These are phyloP conservation scores for Onygenales sp. DNA, from an alignment of 2,329 filamentous ascomycete species.

Conservation along the genomic window DNA sequence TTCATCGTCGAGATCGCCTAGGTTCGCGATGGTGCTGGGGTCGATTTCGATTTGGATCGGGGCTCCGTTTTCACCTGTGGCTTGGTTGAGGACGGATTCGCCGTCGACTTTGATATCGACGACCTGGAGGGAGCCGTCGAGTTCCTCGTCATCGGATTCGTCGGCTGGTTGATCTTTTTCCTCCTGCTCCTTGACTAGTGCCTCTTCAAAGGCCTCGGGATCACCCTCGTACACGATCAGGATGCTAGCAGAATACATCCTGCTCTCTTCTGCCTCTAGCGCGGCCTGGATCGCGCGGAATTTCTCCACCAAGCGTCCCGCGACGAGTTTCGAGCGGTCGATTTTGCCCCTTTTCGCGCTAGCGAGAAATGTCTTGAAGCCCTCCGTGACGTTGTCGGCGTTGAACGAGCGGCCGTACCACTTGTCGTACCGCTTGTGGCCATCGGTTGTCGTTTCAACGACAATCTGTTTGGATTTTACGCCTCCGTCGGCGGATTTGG, in stretches of 20 bases:
- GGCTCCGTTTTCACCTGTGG: slow-evolving; percentile 3
- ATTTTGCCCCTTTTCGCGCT: slow-evolving; percentile 31
- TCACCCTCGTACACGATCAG: slow-evolving; percentile 60
- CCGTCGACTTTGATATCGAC: slow-evolving; percentile 22
- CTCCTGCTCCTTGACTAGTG: slow-evolving; percentile 28
- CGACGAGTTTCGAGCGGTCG: slow-evolving; percentile 36
- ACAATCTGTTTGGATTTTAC: slow-evolving; percentile 34
- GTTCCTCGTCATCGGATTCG: slow-evolving; percentile 22
- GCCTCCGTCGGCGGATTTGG: slow-evolving; percentile 43
- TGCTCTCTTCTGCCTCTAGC: slow-evolving; percentile 48
- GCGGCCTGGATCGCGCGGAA: slow-evolving; percentile 37
- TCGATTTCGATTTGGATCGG: slow-evolving; percentile 27
- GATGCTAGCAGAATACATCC: slow-evolving; percentile 59
- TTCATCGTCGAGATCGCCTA: slow-evolving; percentile 34
- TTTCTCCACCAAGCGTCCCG: slow-evolving; percentile 31
- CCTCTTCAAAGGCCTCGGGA: slow-evolving; percentile 42
- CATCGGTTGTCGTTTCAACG: slow-evolving; percentile 34
- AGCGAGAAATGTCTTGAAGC: slow-evolving; percentile 49
- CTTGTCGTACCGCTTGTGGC: slow-evolving; percentile 55
- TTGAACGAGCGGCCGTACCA: slow-evolving; percentile 54
- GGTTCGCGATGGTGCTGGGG: slow-evolving; percentile 29
- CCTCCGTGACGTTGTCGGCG: slow-evolving; percentile 45
- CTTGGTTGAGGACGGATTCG: slow-evolving; percentile 16
- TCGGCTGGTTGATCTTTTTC: background rate
- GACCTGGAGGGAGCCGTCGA: slow-evolving; percentile 17